Base-by-base conservation (phyloP, 768 basidiomycete species). In the Lentinula boryana region DNA sequence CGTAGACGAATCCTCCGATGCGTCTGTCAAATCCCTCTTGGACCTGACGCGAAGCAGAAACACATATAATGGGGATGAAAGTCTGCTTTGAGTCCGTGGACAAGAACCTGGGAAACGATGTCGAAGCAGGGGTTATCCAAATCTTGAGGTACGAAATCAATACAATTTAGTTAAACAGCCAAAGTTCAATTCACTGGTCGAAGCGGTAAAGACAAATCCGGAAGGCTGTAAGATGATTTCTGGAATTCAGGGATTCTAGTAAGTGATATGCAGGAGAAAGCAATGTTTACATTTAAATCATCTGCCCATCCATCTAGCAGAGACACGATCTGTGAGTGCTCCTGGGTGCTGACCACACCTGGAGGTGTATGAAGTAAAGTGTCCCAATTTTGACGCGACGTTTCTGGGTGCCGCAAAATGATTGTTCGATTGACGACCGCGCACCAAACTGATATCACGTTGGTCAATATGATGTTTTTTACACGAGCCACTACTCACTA, bases 41-140 rank as follows among this genome's bases (percentile, higher is more conserved):
- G 5, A 88, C 78, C 63, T 85, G 86, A 64, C 84, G 85, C 3
- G 93, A 95, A 2, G 95, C 94, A 2, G 91, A 94, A 10, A 95
- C 73, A 70, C 94, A 97, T 31, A 98, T 75, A 60, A 98, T 70
- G 0, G 95, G 91, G 66, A 77, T 75, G 71, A 82, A 92, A 15
- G 62, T 18, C n/a, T 64, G 65, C 12, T 27, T 27, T 38, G 36
- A 38, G 7, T 67, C 60, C 1, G 66, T 61, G 9, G 43, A 63
- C 1, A 66, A 68, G 63, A 5, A 84, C 65, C 3, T 65, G 48
- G 62, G 88, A 76, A 73, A 87, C 68, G 60, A 71, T 35, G 59
- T 76, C 0, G 85, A 89, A 0, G 85, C 74, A 0, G 93, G 93
- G 1, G 91, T 93, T 60, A 96, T 83, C 88, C 94, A 97, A 62